These are phyloP conservation scores for Spizellomyces punctatus DNA, from an alignment of 192 early-diverging fungal genomes.

Conservation along the genomic window DNA sequence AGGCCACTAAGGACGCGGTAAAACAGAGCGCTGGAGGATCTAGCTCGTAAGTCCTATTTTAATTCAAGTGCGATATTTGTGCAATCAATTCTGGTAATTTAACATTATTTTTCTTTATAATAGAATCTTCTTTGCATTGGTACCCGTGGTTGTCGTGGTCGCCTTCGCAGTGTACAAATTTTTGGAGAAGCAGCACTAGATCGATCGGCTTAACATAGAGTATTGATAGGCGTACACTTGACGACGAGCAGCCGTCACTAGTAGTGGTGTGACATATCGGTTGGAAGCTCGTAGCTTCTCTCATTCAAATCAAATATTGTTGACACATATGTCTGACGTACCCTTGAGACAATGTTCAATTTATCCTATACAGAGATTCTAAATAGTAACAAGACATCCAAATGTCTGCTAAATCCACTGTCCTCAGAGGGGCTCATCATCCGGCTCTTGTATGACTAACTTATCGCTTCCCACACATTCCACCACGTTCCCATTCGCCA, in stretches of 20 bases:
- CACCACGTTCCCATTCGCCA: slow-evolving; percentile 4
- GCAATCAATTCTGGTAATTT: background rate
- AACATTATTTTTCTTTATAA: background rate
- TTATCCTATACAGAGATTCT: too few species aligned
- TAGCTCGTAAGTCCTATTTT: background rate
- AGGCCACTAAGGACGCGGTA: slow-evolving; percentile 7
- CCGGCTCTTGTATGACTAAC: slow-evolving; percentile 13
- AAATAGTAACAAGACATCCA: too few species aligned
- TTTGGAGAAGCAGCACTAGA: slow-evolving; percentile 23
- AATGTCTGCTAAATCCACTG: background rate
- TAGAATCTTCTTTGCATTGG: slow-evolving; percentile 41
- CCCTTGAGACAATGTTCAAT: too few species aligned
- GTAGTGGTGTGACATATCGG: too few species aligned
- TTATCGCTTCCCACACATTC: slow-evolving; percentile 12
- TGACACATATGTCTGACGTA: too few species aligned
- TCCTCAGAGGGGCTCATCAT: background rate
- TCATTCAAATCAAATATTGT: too few species aligned
- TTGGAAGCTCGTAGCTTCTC: too few species aligned
- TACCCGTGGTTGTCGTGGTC: slow-evolving; percentile 54
- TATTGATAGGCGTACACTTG: too few species aligned
- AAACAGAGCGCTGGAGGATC: background rate
- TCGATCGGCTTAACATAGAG: too few species aligned
- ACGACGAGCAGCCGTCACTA: too few species aligned
- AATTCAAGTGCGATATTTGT: background rate
- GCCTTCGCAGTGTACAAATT: slow-evolving; percentile 59